Evolutionary conservation across 2,329 filamentous ascomycete species (phyloP), one percentile per base, ranked within the genome.

Genomic region (Hypoxylon sp.): DNA sequence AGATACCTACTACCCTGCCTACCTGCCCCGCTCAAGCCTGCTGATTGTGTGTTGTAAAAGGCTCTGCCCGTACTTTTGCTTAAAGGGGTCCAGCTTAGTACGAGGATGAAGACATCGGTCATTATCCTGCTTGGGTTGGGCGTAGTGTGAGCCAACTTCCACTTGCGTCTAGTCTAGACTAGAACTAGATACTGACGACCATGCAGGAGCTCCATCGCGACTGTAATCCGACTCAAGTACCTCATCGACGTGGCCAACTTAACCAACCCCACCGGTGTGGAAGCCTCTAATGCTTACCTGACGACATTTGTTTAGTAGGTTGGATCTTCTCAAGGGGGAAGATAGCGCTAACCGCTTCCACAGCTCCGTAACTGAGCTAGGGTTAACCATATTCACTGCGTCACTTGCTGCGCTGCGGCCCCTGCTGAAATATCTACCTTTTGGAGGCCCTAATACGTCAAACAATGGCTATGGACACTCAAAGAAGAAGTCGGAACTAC

Each of bases 241-340:
- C 56, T 60, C 7, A 17, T 60, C 46, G 56, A 60, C 35, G 56
- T 60, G 32, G 56, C 32, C 56, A 44, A 60, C n/a, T 29, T 60
- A 17, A 52, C n/a, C n/a, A 31, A 47, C 35, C 24, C 46, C n/a
- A 32, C 27, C 6, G 56, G 56, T 5, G 47, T 60, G 6, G 56
- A 60, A 19, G 56, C 56, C 1, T 10, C 56, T 6, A 60, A 60
- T 15, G 56, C 56, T 31, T 60, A 60, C 52, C 35, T 60, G 24
- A 60, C 56, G 7, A 60, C 56, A 51, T 60, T 60, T 19, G 56
- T 60, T n/a, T 60, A 60, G 55, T 58, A 58, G 1, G 55, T 58
- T 27, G 17, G 2, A 39, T 58, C 10, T 15, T n/a, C 19, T 15
- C 27, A 5, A 29, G 37, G 17, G n/a, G 39, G 47, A 19, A 39